These are phyloP conservation scores for Diaporthe citrichinensis DNA, from an alignment of 2,329 filamentous ascomycete genomes.

Conservation along the genomic window DNA sequence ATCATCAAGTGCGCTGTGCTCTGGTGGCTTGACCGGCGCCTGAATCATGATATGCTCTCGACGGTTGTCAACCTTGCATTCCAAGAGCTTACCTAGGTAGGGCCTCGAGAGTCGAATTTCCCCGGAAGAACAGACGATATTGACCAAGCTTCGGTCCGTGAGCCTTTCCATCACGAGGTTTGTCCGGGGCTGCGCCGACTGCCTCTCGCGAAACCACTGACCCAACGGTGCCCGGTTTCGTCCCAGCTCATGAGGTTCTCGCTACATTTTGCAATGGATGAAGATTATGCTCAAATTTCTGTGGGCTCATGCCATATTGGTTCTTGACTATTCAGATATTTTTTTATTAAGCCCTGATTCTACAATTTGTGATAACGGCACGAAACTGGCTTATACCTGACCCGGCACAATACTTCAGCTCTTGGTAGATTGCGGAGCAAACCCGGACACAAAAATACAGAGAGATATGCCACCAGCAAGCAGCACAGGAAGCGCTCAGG, in stretches of 20 bases:
- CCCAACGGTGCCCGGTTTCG: neutral
- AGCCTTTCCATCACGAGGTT: neutral
- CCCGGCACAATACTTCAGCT: neutral
- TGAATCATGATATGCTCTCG: constrained; percentile 3
- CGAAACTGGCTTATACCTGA: neutral
- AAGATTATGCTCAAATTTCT: neutral
- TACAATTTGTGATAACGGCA: neutral
- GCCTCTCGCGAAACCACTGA: neutral
- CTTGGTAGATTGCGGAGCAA: neutral
- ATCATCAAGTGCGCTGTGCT: neutral
- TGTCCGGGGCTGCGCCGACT: constrained; percentile 1
- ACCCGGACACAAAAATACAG: neutral
- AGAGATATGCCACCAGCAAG: too few species aligned
- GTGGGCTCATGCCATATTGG: neutral
- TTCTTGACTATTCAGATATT: neutral
- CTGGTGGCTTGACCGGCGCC: neutral
- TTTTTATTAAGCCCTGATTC: neutral
- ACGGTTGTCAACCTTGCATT: neutral
- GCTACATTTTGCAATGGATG: neutral
- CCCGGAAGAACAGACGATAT: neutral
- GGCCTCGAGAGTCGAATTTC: neutral
- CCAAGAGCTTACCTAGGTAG: neutral
- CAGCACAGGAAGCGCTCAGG: neutral
- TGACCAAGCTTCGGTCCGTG: neutral
- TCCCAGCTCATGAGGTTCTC: neutral